Evolutionary conservation across 1,284 basidiomycete genomes (phyloP).

Genomic region (Schizophyllum commune): DNA sequence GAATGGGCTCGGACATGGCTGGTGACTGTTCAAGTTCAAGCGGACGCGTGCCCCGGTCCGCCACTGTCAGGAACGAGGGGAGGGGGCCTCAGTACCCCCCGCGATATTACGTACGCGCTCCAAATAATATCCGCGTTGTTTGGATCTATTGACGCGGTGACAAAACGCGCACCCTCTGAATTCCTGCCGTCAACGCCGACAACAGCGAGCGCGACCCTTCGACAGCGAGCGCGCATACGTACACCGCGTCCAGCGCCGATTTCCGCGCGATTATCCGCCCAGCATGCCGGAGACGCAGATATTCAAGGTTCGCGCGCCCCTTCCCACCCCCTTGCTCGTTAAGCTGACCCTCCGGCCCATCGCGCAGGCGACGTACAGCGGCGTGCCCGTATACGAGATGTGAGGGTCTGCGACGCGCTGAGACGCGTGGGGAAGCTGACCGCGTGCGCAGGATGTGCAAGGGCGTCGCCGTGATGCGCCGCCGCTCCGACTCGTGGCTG

Average conservation of each 20-base stretch:
- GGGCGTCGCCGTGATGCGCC: slow-evolving; percentile 94
- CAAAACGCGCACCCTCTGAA: background rate
- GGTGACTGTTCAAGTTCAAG: background rate
- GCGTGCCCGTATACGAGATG: slow-evolving; percentile 85
- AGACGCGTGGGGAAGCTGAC: slow-evolving; percentile 25
- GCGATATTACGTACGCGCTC: background rate
- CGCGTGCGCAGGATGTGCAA: slow-evolving; percentile 77
- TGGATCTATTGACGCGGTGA: slow-evolving; percentile 5
- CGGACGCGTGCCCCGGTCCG: background rate
- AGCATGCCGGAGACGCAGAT: slow-evolving; percentile 72
- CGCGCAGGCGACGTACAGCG: slow-evolving; percentile 76
- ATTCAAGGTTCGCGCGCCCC: slow-evolving; percentile 52
- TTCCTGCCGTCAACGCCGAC: slow-evolving; percentile 1
- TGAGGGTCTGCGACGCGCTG: slow-evolving; percentile 35
- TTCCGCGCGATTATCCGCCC: background rate
- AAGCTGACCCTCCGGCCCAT: slow-evolving; percentile 12
- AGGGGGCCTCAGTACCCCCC: background rate
- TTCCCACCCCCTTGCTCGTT: slow-evolving; percentile 10
- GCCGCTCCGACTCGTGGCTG: slow-evolving; percentile 92
- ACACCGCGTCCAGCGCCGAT: background rate
- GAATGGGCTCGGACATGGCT: background rate
- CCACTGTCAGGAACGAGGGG: background rate
- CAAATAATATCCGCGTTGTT: background rate
- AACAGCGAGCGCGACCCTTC: slow-evolving; percentile 1
- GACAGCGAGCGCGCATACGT: background rate